Percentiles rank a stretch among this genome's conserved stretches.
Conservation (phyloP, 2,329 filamentous ascomycete genomes). For the Pyrenophora seminiperda region DNA sequence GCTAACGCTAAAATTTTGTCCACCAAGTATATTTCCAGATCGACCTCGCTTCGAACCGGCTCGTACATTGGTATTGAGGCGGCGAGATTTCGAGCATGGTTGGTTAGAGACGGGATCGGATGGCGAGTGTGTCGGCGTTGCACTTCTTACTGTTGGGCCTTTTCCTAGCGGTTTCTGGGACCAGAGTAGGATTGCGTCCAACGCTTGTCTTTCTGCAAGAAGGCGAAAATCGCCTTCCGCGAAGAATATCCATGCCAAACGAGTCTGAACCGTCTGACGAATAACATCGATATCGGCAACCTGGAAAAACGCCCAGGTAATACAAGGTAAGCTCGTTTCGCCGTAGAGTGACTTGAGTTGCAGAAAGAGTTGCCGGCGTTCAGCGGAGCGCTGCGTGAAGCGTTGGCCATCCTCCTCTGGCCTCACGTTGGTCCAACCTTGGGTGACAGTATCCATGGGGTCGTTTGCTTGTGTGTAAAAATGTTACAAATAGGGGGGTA, state of each 20-base stretch:
- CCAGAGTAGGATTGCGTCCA: slow-evolving; percentile 3
- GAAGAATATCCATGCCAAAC: background rate
- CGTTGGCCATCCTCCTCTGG: background rate
- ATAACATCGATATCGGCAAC: slow-evolving; percentile 7
- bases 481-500: too few relatives aligned
- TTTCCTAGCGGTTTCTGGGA: background rate
- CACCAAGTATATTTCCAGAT: too few relatives aligned
- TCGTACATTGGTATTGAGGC: background rate
- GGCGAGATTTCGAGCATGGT: slow-evolving; percentile 5
- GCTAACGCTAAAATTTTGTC: slow-evolving; percentile 12
- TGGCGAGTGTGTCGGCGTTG: slow-evolving; percentile 2
- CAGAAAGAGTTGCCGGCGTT: background rate
- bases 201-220: background rate
- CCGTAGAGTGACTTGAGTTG: background rate
- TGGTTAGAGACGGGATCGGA: slow-evolving; percentile 4
- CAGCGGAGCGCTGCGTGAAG: background rate
- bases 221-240: background rate
- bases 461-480: too few relatives aligned
- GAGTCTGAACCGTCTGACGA: background rate
- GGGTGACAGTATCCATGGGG: background rate
- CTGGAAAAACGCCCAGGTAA: slow-evolving; percentile 15
- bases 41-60: slow-evolving; percentile 7
- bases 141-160: slow-evolving; percentile 7
- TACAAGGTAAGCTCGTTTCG: background rate
- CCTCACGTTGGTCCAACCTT: background rate